These are phyloP conservation scores for Colletotrichum sp. DNA, from an alignment of 2,329 filamentous ascomycete genomes.

Conservation along the genomic window DNA sequence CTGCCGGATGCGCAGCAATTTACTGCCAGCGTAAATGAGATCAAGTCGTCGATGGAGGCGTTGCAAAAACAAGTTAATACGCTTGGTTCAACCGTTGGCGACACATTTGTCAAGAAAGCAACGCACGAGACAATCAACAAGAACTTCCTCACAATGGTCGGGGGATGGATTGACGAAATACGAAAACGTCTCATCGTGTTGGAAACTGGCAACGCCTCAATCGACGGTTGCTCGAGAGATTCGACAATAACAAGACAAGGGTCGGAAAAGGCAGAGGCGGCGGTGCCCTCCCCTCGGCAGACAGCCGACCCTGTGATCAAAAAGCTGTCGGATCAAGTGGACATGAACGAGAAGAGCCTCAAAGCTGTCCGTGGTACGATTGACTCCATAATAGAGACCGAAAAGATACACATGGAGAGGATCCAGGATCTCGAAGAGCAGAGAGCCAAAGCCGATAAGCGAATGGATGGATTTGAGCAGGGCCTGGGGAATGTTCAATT, in stretches of 20 bases:
- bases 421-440: conserved; percentile 11
- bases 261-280: background rate
- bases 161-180: background rate
- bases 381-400: background rate
- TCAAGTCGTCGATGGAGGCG: background rate
- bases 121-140: background rate
- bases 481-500: background rate
- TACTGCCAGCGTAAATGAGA: background rate
- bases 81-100: background rate
- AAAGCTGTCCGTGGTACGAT: background rate
- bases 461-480: background rate
- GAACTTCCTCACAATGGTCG: background rate
- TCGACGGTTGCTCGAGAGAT: background rate
- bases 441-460: background rate
- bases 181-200: background rate
- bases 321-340: background rate
- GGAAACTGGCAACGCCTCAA: background rate
- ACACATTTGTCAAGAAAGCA: background rate
- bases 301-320: background rate
- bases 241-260: background rate
- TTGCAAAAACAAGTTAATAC: background rate
- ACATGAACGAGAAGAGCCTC: conserved; percentile 7
- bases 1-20: background rate
- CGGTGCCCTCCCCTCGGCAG: background rate
- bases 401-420: background rate